Conservation (phyloP, 1,139 yeast genomes). For the Diutina ranongensis region DNA sequence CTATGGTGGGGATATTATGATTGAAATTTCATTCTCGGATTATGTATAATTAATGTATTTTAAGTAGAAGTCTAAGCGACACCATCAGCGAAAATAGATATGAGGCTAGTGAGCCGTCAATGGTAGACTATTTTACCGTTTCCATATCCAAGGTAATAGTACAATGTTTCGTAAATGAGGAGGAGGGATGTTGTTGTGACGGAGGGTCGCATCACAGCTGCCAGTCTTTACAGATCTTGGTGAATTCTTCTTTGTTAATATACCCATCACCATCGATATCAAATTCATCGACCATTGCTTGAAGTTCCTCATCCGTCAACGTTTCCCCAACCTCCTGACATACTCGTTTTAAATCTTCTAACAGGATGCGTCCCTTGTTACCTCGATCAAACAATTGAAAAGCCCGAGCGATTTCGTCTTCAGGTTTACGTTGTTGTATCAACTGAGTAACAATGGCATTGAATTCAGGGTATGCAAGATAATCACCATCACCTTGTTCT, state of each 20-base stretch:
- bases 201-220: too few species aligned
- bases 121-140: too few species aligned
- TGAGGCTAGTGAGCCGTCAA: too few species aligned
- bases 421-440: conserved; percentile 77
- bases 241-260: conserved; percentile 87
- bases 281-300: conserved; percentile 97
- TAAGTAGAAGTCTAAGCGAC: too few species aligned
- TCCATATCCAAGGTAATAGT: too few species aligned
- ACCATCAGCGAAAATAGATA: too few species aligned
- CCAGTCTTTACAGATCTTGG: conserved; percentile 69
- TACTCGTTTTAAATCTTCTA: conserved; percentile 76
- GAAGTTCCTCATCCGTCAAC: conserved; percentile 80
- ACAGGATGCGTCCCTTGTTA: conserved; percentile 71
- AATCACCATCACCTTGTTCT: conserved; percentile 66
- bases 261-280: conserved; percentile 96
- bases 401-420: conserved; percentile 86
- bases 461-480: conserved; percentile 75
- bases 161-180: too few species aligned
- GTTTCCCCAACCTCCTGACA: conserved; percentile 92
- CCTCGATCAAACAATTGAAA: conserved; percentile 87
- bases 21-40: neutral
- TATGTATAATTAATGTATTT: neutral
- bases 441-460: conserved; percentile 65
- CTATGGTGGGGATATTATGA: too few species aligned
- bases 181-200: too few species aligned